Evolutionary conservation across 192 early-diverging fungal genomes (phyloP).

Genomic region (Geranomyces michiganensis): DNA sequence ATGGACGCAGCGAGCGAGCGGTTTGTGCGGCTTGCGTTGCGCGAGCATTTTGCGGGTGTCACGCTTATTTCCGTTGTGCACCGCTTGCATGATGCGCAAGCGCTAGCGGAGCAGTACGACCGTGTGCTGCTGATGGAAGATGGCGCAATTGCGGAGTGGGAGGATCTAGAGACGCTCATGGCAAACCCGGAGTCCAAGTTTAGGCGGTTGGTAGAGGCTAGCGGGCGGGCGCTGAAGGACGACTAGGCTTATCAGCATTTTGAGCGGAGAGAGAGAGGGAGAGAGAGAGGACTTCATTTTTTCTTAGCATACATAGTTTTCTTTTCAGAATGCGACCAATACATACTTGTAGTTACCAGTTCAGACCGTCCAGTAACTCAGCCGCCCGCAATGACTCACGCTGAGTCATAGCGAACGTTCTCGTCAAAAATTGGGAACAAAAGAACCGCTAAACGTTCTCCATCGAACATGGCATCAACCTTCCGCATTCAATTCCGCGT

Average conservation of each 20-base stretch:
- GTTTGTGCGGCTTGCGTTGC: constrained; percentile 57
- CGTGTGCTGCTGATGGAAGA: constrained; percentile 75
- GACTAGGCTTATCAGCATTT: neutral
- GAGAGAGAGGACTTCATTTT: neutral
- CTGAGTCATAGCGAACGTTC: no score
- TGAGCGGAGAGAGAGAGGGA: neutral
- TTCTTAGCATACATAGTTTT: no score
- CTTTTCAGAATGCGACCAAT: no score
- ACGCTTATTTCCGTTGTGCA: constrained; percentile 86
- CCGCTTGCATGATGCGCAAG: constrained; percentile 61
- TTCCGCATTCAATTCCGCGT: no score
- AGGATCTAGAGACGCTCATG: constrained; percentile 74
- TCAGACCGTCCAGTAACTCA: neutral
- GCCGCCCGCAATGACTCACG: constrained; percentile 3
- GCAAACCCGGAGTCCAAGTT: constrained; percentile 57
- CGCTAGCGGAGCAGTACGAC: constrained; percentile 71
- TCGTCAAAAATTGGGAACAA: no score
- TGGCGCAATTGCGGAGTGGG: constrained; percentile 65
- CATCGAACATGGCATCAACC: no score
- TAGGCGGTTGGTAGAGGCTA: constrained; percentile 36
- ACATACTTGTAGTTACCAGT: no score
- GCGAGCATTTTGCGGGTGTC: constrained; percentile 34
- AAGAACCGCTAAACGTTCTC: no score
- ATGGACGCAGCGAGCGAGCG: constrained; percentile 80
- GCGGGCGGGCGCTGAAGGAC: constrained; percentile 37